phyloP scores from a whole-genome alignment of 2,329 filamentous ascomycete species.

The Talaromyces sp. region DNA sequence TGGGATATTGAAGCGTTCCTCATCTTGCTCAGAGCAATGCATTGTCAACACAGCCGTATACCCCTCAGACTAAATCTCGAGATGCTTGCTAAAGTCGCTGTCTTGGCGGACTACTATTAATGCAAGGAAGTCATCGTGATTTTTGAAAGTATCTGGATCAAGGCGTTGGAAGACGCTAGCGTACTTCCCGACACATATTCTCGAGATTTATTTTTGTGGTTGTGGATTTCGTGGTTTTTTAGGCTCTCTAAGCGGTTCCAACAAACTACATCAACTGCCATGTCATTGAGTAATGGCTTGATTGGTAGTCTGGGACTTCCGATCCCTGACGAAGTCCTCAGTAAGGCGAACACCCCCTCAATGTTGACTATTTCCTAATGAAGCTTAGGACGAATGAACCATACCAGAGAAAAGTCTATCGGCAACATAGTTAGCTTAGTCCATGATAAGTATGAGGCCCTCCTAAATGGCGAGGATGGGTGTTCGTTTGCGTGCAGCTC shows the following conservation, averaged over 20 bases:
- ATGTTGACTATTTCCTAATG: neutral
- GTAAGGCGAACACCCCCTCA: neutral
- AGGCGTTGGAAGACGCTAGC: neutral
- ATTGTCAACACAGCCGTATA: constrained; percentile 14
- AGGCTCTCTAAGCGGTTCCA: neutral
- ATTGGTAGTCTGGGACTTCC: constrained; percentile 6
- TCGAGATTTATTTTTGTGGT: constrained; percentile 1
- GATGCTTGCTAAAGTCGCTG: constrained; percentile 11
- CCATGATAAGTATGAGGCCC: neutral
- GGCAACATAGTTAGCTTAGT: neutral
- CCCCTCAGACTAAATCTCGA: constrained; percentile 11
- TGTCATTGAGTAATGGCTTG: neutral
- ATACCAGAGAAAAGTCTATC: neutral
- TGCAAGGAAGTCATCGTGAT: constrained; percentile 15
- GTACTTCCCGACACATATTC: neutral
- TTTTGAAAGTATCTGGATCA: constrained; percentile 15
- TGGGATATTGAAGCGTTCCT: constrained; percentile 21
- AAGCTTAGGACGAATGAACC: neutral
- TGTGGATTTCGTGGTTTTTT: constrained; percentile 26
- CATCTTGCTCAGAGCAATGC: constrained; percentile 18
- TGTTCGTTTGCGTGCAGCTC: constrained; percentile 9
- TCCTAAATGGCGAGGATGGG: neutral
- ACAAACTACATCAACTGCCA: neutral
- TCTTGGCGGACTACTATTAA: constrained; percentile 19
- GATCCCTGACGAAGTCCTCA: neutral